Percentiles rank a stretch among this genome's conserved stretches.
phyloP scores from a whole-genome alignment of 1,284 basidiomycete species.

The Takashimella koratensis region DNA sequence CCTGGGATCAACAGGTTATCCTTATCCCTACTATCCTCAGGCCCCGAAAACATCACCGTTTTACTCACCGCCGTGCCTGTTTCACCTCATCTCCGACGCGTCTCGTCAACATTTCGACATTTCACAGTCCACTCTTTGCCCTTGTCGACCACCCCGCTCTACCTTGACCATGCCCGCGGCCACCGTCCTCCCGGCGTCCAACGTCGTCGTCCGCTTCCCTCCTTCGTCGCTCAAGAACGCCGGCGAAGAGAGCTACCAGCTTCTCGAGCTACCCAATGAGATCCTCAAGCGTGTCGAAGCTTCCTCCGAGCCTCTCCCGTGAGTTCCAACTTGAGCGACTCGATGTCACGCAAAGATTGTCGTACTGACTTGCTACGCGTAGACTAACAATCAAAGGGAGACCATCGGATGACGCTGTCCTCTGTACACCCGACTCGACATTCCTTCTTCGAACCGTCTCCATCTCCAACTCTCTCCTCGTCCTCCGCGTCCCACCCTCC shows the following conservation, averaged over 20 bases:
- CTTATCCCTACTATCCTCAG: too few relatives aligned
- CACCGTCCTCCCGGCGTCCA: background rate
- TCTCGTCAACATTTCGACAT: too few relatives aligned
- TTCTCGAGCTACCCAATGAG: conserved; percentile 47
- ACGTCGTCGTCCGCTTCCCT: conserved; percentile 19
- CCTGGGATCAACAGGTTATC: too few relatives aligned
- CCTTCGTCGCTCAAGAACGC: background rate
- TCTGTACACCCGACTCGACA: conserved; percentile 75
- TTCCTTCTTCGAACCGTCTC: conserved; percentile 74
- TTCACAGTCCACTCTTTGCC: too few relatives aligned
- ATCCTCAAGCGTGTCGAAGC: conserved; percentile 44
- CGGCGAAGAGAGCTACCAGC: conserved; percentile 41
- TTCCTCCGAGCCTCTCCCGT: conserved; percentile 31
- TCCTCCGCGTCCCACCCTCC: conserved; percentile 54
- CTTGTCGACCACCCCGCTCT: too few relatives aligned
- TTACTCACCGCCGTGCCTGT: too few relatives aligned
- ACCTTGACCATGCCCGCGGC: background rate
- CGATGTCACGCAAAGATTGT: too few relatives aligned
- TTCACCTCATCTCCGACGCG: too few relatives aligned
- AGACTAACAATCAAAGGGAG: conserved; percentile 77
- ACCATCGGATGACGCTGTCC: conserved; percentile 74
- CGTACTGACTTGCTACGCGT: conserved; percentile 1
- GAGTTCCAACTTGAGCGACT: too few relatives aligned
- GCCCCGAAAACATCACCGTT: too few relatives aligned
- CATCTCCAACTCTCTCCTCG: conserved; percentile 77